phyloP scores from a whole-genome alignment of 1,284 basidiomycete genomes.

The Heterobasidion occidentale region DNA sequence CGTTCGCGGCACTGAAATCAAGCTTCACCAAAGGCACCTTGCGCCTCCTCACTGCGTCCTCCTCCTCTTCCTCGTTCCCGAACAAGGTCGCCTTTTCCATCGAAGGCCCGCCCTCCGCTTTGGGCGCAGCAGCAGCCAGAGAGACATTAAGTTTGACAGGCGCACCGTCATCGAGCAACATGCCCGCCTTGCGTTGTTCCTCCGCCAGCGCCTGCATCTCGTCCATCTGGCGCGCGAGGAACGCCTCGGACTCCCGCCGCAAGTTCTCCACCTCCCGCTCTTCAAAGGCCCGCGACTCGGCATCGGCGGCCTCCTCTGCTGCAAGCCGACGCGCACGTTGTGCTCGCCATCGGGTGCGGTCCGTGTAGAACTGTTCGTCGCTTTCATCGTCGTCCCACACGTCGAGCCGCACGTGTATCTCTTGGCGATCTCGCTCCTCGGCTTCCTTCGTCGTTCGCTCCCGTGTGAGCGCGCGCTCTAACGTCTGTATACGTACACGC shows the following conservation, averaged over 20 bases:
- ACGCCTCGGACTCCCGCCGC: constrained; percentile 80
- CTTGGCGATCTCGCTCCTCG: constrained; percentile 64
- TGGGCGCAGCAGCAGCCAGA: constrained; percentile 38
- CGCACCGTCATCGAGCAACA: constrained; percentile 85
- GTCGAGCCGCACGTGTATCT: constrained; percentile 67
- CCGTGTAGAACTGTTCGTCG: constrained; percentile 80
- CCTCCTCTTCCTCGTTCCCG: constrained; percentile 78
- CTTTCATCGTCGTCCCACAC: constrained; percentile 90
- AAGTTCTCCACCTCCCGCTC: constrained; percentile 79
- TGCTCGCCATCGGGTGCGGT: constrained; percentile 73
- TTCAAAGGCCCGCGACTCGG: constrained; percentile 75
- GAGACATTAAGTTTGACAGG: constrained; percentile 80
- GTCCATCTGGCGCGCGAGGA: constrained; percentile 84
- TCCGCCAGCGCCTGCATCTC: constrained; percentile 84
- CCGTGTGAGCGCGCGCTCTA: constrained; percentile 69
- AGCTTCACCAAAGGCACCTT: constrained; percentile 79
- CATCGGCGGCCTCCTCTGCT: constrained; percentile 74
- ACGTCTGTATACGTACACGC: constrained; percentile 60
- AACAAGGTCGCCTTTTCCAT: constrained; percentile 58
- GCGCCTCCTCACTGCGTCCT: constrained; percentile 66
- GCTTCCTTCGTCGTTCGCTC: constrained; percentile 67
- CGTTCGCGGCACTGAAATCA: constrained; percentile 75
- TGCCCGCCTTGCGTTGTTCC: constrained; percentile 80
- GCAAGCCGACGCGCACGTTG: constrained; percentile 58
- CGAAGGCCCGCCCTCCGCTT: constrained; percentile 34